A percentile compares a stretch with the other conserved stretches of the same genome.
These are phyloP conservation scores for Skeletonema tropicum DNA, from an alignment of 108 stramenopile genomes.

Conservation along the genomic window DNA sequence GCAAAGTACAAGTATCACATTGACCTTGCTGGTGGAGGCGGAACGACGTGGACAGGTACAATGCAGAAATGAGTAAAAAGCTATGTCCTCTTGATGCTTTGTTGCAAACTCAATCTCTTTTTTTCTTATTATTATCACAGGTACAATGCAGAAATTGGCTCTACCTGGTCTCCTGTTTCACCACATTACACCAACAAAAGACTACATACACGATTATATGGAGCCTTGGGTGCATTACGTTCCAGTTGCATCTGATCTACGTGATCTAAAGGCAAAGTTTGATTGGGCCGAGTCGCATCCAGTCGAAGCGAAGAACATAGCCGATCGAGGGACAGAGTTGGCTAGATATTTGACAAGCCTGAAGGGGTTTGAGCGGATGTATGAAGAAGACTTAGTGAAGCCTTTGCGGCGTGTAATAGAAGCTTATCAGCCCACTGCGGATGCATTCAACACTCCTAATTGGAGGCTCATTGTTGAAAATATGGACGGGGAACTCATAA, in stretches of 20 bases:
- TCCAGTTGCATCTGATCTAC: constrained; percentile 9
- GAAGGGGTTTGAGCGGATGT: neutral
- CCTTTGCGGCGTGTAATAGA: constrained; percentile 8
- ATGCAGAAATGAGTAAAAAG: constrained; percentile 18
- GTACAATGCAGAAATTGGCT: constrained; percentile 18
- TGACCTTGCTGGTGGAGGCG: constrained; percentile 11
- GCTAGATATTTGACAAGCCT: neutral
- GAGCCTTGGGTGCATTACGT: constrained; percentile 12
- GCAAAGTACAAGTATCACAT: constrained; percentile 6
- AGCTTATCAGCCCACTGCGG: neutral
- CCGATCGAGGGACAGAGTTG: constrained; percentile 6
- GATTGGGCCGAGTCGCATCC: constrained; percentile 18
- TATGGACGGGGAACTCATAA: neutral
- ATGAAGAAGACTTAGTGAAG: constrained; percentile 2
- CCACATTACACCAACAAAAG: constrained; percentile 34
- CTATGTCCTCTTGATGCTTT: too few relatives aligned
- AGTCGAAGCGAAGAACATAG: constrained; percentile 10
- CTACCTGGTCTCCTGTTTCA: constrained; percentile 29
- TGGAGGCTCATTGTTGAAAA: neutral
- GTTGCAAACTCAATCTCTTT: too few relatives aligned
- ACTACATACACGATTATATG: constrained; percentile 19
- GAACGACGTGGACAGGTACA: constrained; percentile 28
- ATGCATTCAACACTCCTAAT: neutral
- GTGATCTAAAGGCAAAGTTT: constrained; percentile 16
- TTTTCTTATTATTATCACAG: too few relatives aligned